Evolutionary conservation across 148 eudicot genomes (phyloP).

Genomic region (Agrostemma githago): DNA sequence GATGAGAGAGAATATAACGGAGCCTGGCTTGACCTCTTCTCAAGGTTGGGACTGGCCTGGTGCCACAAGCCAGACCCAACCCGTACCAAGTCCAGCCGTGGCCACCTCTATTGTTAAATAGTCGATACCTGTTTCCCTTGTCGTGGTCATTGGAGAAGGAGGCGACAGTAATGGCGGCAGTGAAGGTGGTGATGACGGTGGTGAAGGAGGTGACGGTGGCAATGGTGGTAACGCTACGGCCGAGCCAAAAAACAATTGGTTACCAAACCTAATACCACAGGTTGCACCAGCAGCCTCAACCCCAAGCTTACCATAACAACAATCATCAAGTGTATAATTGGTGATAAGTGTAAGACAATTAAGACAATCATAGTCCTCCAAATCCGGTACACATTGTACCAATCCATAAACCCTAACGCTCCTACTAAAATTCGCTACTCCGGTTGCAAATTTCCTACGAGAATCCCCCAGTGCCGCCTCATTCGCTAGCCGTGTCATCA

Average conservation of each 20-base stretch:
- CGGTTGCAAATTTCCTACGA: slow-evolving; percentile 19
- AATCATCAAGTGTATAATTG: background rate
- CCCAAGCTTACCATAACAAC: slow-evolving; percentile 11
- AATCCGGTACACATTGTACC: slow-evolving; percentile 20
- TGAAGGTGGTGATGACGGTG: slow-evolving; percentile 7
- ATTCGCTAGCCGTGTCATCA: slow-evolving; percentile 13
- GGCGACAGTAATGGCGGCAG: too few species aligned
- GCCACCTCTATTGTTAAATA: too few species aligned
- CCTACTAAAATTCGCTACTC: slow-evolving; percentile 13
- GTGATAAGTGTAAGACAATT: slow-evolving; percentile 6
- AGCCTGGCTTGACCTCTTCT: too few species aligned
- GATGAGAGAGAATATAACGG: too few species aligned
- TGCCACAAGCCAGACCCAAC: too few species aligned
- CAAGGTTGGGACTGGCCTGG: too few species aligned
- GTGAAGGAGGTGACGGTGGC: too few species aligned
- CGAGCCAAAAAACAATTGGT: background rate
- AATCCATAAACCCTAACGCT: slow-evolving; percentile 12
- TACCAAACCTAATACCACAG: slow-evolving; percentile 20
- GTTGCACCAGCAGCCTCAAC: slow-evolving; percentile 3
- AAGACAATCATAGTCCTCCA: slow-evolving; percentile 8
- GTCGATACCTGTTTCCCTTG: slow-evolving; percentile 9
- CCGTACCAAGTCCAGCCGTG: too few species aligned
- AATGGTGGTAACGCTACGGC: slow-evolving; percentile 6
- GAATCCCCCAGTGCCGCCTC: slow-evolving; percentile 22
- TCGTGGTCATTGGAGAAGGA: background rate